Base-by-base conservation (phyloP, 2,329 filamentous ascomycete species). In the Rhinocladiella similis region DNA sequence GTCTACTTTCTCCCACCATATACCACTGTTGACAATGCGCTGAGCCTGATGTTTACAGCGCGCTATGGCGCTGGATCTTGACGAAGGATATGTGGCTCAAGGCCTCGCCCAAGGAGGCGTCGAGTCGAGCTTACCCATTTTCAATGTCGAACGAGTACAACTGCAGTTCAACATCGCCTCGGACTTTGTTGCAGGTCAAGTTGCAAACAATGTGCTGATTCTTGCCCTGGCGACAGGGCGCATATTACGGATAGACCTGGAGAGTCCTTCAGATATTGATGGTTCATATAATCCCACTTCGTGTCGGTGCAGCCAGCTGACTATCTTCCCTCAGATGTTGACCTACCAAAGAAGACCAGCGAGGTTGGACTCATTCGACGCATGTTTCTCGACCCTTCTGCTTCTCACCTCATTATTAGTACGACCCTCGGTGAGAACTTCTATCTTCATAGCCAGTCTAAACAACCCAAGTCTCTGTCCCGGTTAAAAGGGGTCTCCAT, bases 341-440 rank as follows among this genome's bases (percentile, higher is more conserved):
- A 99, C 72, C 84, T 99, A 6, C 94, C 94, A 36, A 96, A 95
- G 77, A 94, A 93, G 68, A 85, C 90, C 14, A 88, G 90, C 36
- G 93, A 99, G 72, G 84, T 94, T 57, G 94, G 94, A 64, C 83
- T 96, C 50, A 97, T 99, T 69, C 87, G 89, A 65, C 90, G 89
- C 77, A 91, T 99, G 83, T 99, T 99, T 76, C 88, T 99, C 69
- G 94, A 99, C 69, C 93, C 94, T 25, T 96, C 93, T 10, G 94
- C 94, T 25, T 97, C 91, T 5, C 94, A 99, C 75, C 80, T 99
- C 25, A 84, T 99, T 63, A 86, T 99, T 65, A 91, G 89, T 70
- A 99, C 94, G 2, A 88, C 91, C 4, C 83, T 91, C 39, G 91
- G 91, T 70, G 94, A 99, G 73, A 97, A 96, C 75, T 99, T 92